Evolutionary conservation across 2,329 filamentous ascomycete species (phyloP), one percentile per base, ranked within the genome.

Genomic region (Nothophaeocryptopus gaeumannii): DNA sequence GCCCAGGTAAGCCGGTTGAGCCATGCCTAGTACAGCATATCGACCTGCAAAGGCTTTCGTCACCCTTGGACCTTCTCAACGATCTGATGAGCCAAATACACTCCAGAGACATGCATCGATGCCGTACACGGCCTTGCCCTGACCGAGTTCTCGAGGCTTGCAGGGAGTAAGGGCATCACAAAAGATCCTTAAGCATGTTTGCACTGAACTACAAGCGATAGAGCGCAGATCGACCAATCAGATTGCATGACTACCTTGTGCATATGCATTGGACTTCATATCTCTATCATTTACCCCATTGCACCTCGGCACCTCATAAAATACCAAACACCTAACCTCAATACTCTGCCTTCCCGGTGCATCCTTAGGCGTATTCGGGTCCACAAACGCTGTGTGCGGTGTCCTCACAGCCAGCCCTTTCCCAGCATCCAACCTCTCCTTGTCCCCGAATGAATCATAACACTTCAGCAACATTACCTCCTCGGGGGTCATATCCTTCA

Each of bases 291-390:
- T 8, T 16, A 7, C n/a, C 39, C 20, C 14, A 29, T 42, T 14
- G 3, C 20, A 26, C 20, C 20, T 43, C n/a, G n/a, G n/a, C n/a
- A n/a, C 47, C 32, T 52, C 52, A 38, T 55, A 55, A 20, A 96
- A 95, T 0, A 96, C 86, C 68, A 96, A 74, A 32, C 88, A 84
- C 59, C 90, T 78, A 13, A 95, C 86, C 69, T 96, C 90, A 64
- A 96, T 95, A 65, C 89, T 95, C 75, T 95, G 88, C 58, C 90
- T 78, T 0, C 80, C 80, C 56, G 83, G 82, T 4, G 86, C 88
- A 39, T 84, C 86, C 13, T 77, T 72, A 2, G 83, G 80, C 1
- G 86, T 89, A 52, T 84, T 74, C 2, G 87, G 85, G 66, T 96
- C 86, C 34, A 78, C 74, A 70, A 96, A 96, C 0, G 89, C 89